A percentile compares a stretch with the other conserved stretches of the same genome.
Evolutionary conservation across 2,329 filamentous ascomycete species (phyloP).

Genomic region (Penicillium sp.): DNA sequence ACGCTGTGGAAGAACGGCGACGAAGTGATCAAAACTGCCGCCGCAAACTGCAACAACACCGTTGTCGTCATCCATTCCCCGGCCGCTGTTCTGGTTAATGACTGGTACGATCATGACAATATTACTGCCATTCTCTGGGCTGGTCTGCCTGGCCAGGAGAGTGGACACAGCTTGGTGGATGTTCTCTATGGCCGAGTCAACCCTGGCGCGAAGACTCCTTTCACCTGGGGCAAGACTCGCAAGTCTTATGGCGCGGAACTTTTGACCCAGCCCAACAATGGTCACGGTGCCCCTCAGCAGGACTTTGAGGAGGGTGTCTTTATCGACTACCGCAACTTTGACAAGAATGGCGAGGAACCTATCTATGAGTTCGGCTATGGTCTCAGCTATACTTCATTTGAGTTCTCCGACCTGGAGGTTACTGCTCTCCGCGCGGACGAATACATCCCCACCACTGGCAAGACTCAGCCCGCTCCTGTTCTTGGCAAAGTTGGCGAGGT

Average conservation of each 20-base stretch:
- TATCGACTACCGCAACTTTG: constrained; percentile 51
- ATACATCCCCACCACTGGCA: constrained; percentile 51
- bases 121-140: constrained; percentile 72
- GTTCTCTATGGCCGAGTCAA: constrained; percentile 64
- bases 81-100: constrained; percentile 69
- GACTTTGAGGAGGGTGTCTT: constrained; percentile 57
- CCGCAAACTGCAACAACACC: constrained; percentile 74
- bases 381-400: constrained; percentile 58
- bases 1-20: constrained; percentile 84
- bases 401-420: constrained; percentile 54
- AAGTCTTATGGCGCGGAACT: constrained; percentile 53
- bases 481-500: constrained; percentile 47
- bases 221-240: constrained; percentile 53
- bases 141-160: constrained; percentile 68
- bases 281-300: constrained; percentile 51
- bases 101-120: constrained; percentile 56
- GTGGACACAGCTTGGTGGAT: constrained; percentile 67
- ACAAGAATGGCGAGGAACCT: constrained; percentile 51
- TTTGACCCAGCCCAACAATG: constrained; percentile 55
- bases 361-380: constrained; percentile 59
- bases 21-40: constrained; percentile 71
- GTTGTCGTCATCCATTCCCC: constrained; percentile 85
- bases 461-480: constrained; percentile 49
- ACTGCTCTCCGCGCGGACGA: constrained; percentile 38
- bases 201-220: constrained; percentile 57